phyloP scores from a whole-genome alignment of 1,284 basidiomycete species.

The Tremellales sp. region DNA sequence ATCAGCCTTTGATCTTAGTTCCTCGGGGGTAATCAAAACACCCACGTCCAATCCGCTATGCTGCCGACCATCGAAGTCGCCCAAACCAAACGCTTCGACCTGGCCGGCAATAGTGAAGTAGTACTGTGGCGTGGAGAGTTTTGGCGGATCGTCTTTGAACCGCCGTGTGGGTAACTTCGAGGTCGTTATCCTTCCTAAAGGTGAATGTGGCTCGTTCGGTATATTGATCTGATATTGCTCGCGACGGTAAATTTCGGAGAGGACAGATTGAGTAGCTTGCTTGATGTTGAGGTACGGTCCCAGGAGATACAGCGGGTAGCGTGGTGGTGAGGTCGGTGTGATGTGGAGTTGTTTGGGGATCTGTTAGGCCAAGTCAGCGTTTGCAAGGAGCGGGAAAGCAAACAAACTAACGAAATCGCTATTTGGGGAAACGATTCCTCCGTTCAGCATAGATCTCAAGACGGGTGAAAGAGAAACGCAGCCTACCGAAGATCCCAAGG shows the following conservation, averaged over 20 bases:
- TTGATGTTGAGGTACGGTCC: constrained; percentile 47
- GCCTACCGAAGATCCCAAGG: constrained; percentile 47
- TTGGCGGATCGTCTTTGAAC: background rate
- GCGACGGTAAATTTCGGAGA: constrained; percentile 55
- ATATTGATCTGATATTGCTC: constrained; percentile 52
- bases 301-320: constrained; percentile 40
- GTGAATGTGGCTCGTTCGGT: background rate
- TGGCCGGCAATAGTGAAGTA: constrained; percentile 45
- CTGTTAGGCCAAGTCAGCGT: constrained; percentile 12
- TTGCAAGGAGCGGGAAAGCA: background rate
- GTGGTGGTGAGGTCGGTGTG: constrained; percentile 31
- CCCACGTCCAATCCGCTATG: constrained; percentile 85
- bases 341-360: constrained; percentile 48
- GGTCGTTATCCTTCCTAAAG: background rate
- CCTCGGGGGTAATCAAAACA: constrained; percentile 21
- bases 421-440: constrained; percentile 1
- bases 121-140: constrained; percentile 16
- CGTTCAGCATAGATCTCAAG: background rate
- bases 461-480: constrained; percentile 1
- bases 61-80: constrained; percentile 67
- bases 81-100: constrained; percentile 45
- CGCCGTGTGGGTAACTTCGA: too few species aligned
- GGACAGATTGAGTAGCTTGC: constrained; percentile 42
- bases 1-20: background rate
- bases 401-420: constrained; percentile 36